Evolutionary conservation across 1,284 basidiomycete species (phyloP).

Genomic region (Puccinia hordei): DNA sequence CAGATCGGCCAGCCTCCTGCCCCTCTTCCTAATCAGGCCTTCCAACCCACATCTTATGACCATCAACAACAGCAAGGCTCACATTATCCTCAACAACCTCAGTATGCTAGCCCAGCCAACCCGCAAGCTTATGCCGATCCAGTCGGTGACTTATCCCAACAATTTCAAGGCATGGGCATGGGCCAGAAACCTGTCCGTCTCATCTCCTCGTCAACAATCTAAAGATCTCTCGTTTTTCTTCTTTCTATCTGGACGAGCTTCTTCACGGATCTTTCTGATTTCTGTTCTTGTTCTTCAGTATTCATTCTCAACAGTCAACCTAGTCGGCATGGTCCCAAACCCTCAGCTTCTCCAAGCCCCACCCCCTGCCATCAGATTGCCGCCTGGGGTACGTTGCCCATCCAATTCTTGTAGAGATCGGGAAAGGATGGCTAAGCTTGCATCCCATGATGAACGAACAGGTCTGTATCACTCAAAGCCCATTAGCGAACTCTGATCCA

Average conservation of each 20-base stretch:
- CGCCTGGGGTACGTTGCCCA: constrained; percentile 38
- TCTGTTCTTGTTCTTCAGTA: constrained; percentile 18
- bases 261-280: neutral
- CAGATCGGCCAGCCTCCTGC: constrained; percentile 26
- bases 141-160: constrained; percentile 37
- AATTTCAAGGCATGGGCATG: constrained; percentile 46
- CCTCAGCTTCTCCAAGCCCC: constrained; percentile 32
- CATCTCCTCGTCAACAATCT: neutral
- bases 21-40: constrained; percentile 27
- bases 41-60: constrained; percentile 28
- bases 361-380: constrained; percentile 46
- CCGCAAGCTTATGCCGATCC: constrained; percentile 30
- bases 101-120: constrained; percentile 7
- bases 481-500: constrained; percentile 79
- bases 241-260: neutral
- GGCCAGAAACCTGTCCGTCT: constrained; percentile 42
- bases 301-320: constrained; percentile 37
- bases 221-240: neutral
- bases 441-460: constrained; percentile 47
- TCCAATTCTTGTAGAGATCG: neutral
- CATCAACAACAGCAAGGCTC: constrained; percentile 18
- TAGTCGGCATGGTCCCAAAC: constrained; percentile 34
- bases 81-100: constrained; percentile 21
- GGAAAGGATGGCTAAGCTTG: neutral
- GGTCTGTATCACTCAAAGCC: constrained; percentile 76